phyloP scores from a whole-genome alignment of 2,329 filamentous ascomycete species.

The Diplocarpon rosae region DNA sequence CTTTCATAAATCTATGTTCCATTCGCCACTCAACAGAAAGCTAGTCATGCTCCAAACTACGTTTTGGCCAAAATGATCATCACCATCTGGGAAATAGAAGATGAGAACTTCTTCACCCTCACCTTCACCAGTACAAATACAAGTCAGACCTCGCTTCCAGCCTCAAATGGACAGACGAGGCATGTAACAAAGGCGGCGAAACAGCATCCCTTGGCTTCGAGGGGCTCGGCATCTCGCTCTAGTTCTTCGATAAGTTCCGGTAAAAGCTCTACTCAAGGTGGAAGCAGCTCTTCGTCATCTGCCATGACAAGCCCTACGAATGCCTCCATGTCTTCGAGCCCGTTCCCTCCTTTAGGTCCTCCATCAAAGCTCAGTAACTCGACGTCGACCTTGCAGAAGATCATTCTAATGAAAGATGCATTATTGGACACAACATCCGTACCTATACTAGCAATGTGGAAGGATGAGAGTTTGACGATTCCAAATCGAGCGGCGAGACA shows the following conservation, averaged over 20 bases:
- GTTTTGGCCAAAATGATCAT: conserved; percentile 65
- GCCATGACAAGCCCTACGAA: conserved; percentile 39
- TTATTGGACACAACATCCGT: conserved; percentile 64
- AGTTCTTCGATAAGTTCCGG: conserved; percentile 23
- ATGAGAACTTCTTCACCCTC: conserved; percentile 60
- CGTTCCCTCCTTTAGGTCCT: conserved; percentile 57
- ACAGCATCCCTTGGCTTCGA: conserved; percentile 4
- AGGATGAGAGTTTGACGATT: conserved; percentile 62
- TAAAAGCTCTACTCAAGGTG: conserved; percentile 16
- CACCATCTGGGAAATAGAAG: conserved; percentile 59
- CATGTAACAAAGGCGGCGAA: conserved; percentile 10
- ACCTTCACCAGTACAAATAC: conserved; percentile 57
- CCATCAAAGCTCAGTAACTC: conserved; percentile 44
- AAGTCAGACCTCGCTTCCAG: conserved; percentile 22
- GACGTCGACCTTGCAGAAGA: conserved; percentile 60
- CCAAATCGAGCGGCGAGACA: conserved; percentile 49
- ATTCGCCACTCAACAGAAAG: conserved; percentile 5
- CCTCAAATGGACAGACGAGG: conserved; percentile 11
- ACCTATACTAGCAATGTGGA: conserved; percentile 72
- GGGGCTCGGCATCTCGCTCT: conserved; percentile 13
- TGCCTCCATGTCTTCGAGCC: conserved; percentile 41
- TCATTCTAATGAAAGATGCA: conserved; percentile 65
- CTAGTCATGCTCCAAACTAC: conserved; percentile 25
- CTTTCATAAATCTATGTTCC: conserved; percentile 10
- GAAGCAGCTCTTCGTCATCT: conserved; percentile 26